A percentile compares a stretch with the other conserved stretches of the same genome.
Evolutionary conservation across 2,329 filamentous ascomycete genomes (phyloP).

Genomic region (Nakataea oryzae): DNA sequence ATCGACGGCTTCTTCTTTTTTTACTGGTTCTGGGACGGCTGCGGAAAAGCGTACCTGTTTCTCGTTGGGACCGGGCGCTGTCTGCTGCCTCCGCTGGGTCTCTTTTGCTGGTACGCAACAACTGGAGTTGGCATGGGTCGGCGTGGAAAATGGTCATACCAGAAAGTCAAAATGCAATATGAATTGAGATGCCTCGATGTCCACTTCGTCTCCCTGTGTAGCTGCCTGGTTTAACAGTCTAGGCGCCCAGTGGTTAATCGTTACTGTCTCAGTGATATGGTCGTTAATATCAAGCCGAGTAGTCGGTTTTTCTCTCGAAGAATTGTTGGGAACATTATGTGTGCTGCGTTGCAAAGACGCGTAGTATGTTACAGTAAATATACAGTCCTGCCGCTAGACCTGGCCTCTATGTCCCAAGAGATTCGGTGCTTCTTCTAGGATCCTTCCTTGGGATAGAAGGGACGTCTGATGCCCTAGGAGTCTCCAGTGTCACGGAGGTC

Average conservation of each 20-base stretch:
- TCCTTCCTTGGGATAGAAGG: neutral
- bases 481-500: conserved; percentile 11
- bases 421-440: neutral
- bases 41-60: neutral
- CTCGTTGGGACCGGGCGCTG: neutral
- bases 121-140: conserved; percentile 5
- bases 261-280: neutral
- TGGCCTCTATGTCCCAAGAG: no score
- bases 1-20: conserved; percentile 1
- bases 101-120: conserved; percentile 2
- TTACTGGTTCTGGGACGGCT: neutral
- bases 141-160: conserved; percentile 6
- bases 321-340: no score
- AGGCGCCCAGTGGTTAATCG: neutral
- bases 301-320: no score
- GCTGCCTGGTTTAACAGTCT: neutral
- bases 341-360: neutral
- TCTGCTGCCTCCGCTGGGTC: neutral
- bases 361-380: neutral
- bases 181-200: conserved; percentile 5
- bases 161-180: conserved; percentile 6
- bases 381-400: neutral
- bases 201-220: neutral
- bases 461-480: neutral
- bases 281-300: neutral